These are phyloP conservation scores for Xylariales sp. DNA, from an alignment of 2,329 filamentous ascomycete genomes.

Conservation along the genomic window DNA sequence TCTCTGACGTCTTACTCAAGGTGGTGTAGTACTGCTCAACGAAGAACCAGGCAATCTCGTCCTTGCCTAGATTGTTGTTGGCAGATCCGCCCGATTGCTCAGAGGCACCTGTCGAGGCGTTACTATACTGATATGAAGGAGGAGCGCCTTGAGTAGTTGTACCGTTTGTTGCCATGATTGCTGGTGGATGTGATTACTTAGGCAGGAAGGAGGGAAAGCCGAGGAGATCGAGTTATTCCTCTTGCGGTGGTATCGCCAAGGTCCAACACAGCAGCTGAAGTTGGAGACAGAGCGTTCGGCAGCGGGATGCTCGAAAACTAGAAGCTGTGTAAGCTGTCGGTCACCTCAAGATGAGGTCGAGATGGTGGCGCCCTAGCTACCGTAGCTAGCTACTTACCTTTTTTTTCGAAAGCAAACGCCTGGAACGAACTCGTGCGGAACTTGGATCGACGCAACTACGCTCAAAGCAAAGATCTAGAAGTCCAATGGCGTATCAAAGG, in stretches of 20 bases:
- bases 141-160: too few relatives aligned
- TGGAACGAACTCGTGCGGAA: constrained; percentile 4
- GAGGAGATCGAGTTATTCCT: not conserved
- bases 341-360: not conserved
- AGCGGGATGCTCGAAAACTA: not conserved
- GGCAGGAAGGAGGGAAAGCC: not conserved
- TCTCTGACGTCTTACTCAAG: constrained; percentile 87
- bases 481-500: not conserved
- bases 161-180: constrained; percentile 9
- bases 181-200: constrained; percentile 4
- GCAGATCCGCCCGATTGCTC: constrained; percentile 26
- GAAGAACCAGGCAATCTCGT: constrained; percentile 99
- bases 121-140: not conserved
- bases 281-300: not conserved
- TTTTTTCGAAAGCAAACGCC: constrained; percentile 7
- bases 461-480: not conserved
- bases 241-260: not conserved
- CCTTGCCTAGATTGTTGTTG: constrained; percentile 62
- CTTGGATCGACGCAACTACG: not conserved
- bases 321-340: not conserved
- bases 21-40: constrained; percentile 99
- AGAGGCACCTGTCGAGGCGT: constrained; percentile 22
- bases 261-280: not conserved
- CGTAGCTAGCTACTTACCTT: constrained; percentile 4
- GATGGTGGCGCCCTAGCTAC: not conserved